Conservation (phyloP, 164 flowering plant species). For the Kingdonia uniflora region DNA sequence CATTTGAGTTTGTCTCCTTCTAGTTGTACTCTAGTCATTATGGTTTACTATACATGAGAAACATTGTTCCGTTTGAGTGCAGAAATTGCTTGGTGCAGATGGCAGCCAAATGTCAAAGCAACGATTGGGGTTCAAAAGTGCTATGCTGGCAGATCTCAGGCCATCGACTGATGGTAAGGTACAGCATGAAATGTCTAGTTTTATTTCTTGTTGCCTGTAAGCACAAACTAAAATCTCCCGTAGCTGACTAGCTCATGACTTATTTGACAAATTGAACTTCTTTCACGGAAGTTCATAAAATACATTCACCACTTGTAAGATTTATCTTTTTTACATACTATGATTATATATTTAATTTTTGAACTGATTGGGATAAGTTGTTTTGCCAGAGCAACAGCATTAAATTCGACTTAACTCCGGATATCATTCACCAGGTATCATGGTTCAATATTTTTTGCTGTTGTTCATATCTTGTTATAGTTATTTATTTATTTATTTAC, state of each 20-base stretch:
- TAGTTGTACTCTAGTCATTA: no score
- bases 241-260: background rate
- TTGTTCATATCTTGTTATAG: no score
- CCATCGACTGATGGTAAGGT: constrained; percentile 91
- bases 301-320: no score
- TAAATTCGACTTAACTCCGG: constrained; percentile 85
- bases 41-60: no score
- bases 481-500: no score
- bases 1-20: no score
- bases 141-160: constrained; percentile 71
- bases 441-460: no score
- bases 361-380: constrained; percentile 8
- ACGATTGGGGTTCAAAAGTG: constrained; percentile 72
- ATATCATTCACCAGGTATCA: constrained; percentile 83
- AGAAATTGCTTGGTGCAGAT: constrained; percentile 62
- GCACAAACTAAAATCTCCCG: background rate
- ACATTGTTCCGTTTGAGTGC: constrained; percentile 13
- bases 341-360: no score
- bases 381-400: constrained; percentile 74
- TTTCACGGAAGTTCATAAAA: no score
- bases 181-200: constrained; percentile 12
- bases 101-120: constrained; percentile 44
- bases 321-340: no score
- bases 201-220: background rate
- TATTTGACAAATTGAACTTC: background rate